These are phyloP conservation scores for Warburgia ugandensis DNA, from an alignment of 164 flowering plant species.

Conservation along the genomic window DNA sequence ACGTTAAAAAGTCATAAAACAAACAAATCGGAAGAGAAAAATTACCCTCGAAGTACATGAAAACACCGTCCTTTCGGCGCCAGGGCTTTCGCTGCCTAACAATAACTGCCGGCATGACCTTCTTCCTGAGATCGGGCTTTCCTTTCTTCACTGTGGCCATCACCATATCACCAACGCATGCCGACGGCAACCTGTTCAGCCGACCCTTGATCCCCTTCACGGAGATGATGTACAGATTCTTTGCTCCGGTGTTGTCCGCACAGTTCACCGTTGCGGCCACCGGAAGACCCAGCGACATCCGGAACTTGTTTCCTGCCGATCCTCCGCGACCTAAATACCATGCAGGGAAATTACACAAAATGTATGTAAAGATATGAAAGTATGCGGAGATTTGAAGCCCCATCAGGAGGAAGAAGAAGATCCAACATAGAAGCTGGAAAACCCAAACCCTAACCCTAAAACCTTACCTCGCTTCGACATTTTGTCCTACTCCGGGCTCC, in stretches of 20 bases:
- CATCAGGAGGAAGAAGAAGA: not conserved
- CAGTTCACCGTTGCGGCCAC: constrained; percentile 84
- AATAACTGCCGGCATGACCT: constrained; percentile 81
- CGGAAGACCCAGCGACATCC: constrained; percentile 84
- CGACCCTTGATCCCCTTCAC: constrained; percentile 79
- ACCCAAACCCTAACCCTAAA: constrained; percentile 1
- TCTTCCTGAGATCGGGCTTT: constrained; percentile 77
- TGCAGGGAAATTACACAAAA: not conserved
- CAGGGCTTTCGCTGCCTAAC: constrained; percentile 80
- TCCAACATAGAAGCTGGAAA: not conserved
- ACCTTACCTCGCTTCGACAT: constrained; percentile 16
- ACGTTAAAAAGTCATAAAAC: not conserved
- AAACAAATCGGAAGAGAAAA: not conserved
- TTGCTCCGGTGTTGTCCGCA: constrained; percentile 76
- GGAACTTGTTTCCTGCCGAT: constrained; percentile 70
- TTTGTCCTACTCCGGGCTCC: not conserved
- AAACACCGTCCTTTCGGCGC: constrained; percentile 83
- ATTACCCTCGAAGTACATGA: constrained; percentile 71
- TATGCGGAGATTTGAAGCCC: not conserved
- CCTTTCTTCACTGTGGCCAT: constrained; percentile 88
- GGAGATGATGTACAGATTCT: constrained; percentile 75
- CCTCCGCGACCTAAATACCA: constrained; percentile 55
- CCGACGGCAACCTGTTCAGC: constrained; percentile 62
- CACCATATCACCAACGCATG: constrained; percentile 81
- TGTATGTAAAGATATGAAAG: no score